Conservation (phyloP, 208 protist species). For the Trypanosoma brucei region DNA sequence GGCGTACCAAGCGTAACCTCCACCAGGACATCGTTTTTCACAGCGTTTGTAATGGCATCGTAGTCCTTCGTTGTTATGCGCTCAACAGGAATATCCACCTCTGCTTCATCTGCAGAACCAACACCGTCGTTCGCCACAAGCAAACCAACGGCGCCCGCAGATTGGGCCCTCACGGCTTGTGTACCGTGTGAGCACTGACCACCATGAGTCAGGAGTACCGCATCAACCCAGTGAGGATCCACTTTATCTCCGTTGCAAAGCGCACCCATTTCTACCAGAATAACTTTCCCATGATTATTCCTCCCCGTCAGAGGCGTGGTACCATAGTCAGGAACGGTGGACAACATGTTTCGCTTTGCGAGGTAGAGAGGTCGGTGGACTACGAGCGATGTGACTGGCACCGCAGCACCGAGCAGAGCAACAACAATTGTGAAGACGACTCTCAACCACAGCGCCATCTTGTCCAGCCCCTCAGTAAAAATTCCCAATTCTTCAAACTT, state of each 20-base stretch:
- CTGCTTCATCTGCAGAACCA: background rate
- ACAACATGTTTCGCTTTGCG: background rate
- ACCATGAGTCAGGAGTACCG: conserved; percentile 7
- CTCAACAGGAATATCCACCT: conserved; percentile 24
- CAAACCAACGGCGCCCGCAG: conserved; percentile 17
- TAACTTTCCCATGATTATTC: conserved; percentile 13
- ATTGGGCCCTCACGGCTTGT: conserved; percentile 13
- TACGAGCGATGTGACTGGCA: background rate
- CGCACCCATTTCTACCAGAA: background rate
- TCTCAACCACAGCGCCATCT: background rate
- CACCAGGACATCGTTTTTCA: conserved; percentile 12
- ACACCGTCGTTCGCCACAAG: background rate
- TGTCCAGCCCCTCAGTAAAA: background rate
- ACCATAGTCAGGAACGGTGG: background rate
- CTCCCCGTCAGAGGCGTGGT: conserved; percentile 6
- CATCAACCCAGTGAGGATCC: background rate
- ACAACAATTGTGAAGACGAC: background rate
- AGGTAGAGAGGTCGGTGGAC: conserved; percentile 17
- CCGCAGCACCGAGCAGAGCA: background rate
- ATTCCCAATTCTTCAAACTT: too few species aligned
- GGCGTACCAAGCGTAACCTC: conserved; percentile 16
- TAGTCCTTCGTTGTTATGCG: conserved; percentile 5
- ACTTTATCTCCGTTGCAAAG: background rate
- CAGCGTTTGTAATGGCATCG: background rate
- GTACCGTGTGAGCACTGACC: conserved; percentile 7